phyloP scores from a whole-genome alignment of 2,329 filamentous ascomycete genomes.

The Dothideomycetidae sp. region DNA sequence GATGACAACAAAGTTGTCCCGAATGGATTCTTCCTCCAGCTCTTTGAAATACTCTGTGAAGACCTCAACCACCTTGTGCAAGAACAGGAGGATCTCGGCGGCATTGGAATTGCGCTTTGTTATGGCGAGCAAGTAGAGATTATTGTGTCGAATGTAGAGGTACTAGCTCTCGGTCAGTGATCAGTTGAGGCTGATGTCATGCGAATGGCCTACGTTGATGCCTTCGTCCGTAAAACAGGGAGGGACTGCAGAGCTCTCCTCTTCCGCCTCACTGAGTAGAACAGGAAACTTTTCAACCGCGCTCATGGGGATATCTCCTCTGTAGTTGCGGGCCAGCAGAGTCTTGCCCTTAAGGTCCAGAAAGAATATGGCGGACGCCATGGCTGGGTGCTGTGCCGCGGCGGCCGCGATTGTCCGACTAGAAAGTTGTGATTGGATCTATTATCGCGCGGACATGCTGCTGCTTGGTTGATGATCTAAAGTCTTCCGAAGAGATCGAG shows the following conservation, averaged over 20 bases:
- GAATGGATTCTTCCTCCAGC: conserved; percentile 93
- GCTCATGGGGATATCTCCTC: conserved; percentile 97
- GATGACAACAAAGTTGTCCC: conserved; percentile 98
- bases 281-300: conserved; percentile 96
- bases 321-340: conserved; percentile 94
- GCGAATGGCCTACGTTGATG: conserved; percentile 73
- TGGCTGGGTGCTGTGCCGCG: conserved; percentile 32
- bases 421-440: too few relatives aligned
- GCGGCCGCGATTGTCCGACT: too few relatives aligned
- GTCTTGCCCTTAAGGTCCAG: conserved; percentile 99
- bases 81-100: conserved; percentile 92
- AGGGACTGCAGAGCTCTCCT: conserved; percentile 93
- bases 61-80: conserved; percentile 96
- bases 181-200: too few relatives aligned
- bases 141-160: conserved; percentile 98
- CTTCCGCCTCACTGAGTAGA: conserved; percentile 93
- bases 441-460: too few relatives aligned
- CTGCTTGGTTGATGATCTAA: too few relatives aligned
- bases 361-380: conserved; percentile 98
- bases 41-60: conserved; percentile 99
- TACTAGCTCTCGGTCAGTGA: conserved; percentile 44
- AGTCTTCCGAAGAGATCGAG: too few relatives aligned
- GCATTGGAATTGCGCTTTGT: conserved; percentile 99
- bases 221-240: conserved; percentile 98
- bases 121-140: conserved; percentile 91